Conservation (phyloP, 331 rosid genomes). For the Malus hybrid region DNA sequence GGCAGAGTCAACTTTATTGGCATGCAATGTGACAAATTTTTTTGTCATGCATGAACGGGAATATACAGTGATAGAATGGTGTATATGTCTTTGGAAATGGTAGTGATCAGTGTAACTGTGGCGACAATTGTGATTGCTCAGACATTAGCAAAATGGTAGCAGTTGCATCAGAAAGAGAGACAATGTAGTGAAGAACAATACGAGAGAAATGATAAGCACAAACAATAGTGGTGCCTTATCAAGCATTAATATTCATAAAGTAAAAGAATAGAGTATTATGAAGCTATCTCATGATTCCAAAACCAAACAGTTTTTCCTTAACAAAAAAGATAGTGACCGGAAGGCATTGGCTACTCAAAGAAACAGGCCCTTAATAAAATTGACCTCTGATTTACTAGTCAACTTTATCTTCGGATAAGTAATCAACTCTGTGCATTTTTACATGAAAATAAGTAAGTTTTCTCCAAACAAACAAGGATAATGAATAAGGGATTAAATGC, state of each 20-base stretch:
- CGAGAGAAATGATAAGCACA: neutral
- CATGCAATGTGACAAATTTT: neutral
- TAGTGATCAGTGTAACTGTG: neutral
- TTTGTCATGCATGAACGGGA: neutral
- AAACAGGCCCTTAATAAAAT: neutral
- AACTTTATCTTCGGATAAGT: neutral
- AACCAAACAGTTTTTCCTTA: neutral
- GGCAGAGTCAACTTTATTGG: neutral
- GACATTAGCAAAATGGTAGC: neutral
- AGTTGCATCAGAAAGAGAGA: neutral
- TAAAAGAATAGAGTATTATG: neutral
- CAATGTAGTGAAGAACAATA: neutral
- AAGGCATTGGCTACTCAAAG: neutral
- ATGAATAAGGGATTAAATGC: conserved; percentile 15
- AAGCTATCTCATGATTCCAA: neutral
- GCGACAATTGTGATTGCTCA: neutral
- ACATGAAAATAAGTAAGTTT: neutral
- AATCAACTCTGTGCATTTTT: neutral
- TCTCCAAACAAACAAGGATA: conserved; percentile 7
- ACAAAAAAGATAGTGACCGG: neutral
- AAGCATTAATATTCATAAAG: neutral
- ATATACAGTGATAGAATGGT: neutral
- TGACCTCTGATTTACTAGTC: neutral
- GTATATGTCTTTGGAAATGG: neutral
- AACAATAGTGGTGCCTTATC: neutral